A percentile compares a stretch with the other conserved stretches of the same genome.
Evolutionary conservation across 352 stramenopile species (phyloP).

Genomic region (Globisporangium ultimum): DNA sequence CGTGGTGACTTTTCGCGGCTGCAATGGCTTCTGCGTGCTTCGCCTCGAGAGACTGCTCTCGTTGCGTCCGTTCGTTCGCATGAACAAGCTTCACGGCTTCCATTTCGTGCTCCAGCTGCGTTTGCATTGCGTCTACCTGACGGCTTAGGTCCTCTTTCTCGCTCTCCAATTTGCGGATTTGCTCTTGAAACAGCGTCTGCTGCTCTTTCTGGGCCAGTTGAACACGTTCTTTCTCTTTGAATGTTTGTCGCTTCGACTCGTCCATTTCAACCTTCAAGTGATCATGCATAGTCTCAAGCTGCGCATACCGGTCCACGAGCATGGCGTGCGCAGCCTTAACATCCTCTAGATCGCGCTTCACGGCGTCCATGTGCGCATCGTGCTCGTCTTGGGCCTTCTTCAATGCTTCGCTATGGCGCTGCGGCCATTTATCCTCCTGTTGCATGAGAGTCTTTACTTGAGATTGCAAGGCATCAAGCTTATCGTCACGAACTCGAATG

Average conservation of each 20-base stretch:
- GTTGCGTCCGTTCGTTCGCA: not conserved
- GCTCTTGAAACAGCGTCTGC: not conserved
- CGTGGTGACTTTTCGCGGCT: not conserved
- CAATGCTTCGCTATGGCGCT: not conserved
- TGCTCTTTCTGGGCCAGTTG: not conserved
- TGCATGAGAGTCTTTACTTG: not conserved
- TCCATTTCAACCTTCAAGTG: not conserved
- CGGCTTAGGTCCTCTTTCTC: not conserved
- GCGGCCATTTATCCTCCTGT: not conserved
- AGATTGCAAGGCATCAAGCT: not conserved
- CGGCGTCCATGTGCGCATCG: not conserved
- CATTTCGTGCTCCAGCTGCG: not conserved
- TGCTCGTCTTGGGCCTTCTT: not conserved
- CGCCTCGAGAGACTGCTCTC: not conserved
- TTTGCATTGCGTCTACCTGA: not conserved
- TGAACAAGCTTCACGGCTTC: not conserved
- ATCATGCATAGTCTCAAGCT: not conserved
- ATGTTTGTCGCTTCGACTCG: too few species aligned
- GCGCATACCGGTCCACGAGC: not conserved
- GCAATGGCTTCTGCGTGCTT: constrained; percentile 1
- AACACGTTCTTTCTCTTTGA: not conserved
- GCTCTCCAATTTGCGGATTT: not conserved
- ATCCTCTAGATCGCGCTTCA: not conserved
- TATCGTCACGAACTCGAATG: not conserved
- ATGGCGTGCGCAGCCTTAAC: not conserved